Percentiles rank a stretch among this genome's conserved stretches.
Conservation (phyloP, 140 eudicot species). For the Senecio squalidus region DNA sequence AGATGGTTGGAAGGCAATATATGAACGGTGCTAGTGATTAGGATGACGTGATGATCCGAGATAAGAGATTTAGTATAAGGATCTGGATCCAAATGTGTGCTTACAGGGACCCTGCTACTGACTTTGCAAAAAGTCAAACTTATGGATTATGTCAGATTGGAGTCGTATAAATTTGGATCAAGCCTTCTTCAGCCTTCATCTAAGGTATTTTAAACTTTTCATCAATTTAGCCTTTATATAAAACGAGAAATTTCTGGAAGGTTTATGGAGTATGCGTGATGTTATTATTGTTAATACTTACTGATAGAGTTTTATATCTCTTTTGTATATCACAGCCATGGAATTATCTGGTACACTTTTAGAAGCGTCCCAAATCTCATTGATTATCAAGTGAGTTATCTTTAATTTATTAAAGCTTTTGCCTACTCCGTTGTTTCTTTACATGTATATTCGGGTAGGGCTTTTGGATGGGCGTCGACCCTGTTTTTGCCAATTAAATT, state of each 20-base stretch:
- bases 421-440: not conserved
- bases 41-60: too few species aligned
- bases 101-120: constrained; percentile 3
- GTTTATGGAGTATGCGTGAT: not conserved
- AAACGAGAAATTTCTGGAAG: not conserved
- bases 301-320: constrained; percentile 2
- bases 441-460: not conserved
- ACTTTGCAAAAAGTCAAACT: not conserved
- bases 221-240: not conserved
- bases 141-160: not conserved
- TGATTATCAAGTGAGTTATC: constrained; percentile 4
- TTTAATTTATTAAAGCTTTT: not conserved
- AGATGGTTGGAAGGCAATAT: constrained; percentile 49
- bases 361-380: not conserved
- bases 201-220: constrained; percentile 12
- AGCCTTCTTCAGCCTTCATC: constrained; percentile 1
- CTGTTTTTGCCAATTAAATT: not conserved
- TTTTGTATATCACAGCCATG: constrained; percentile 7
- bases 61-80: too few species aligned
- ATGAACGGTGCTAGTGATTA: constrained; percentile 23
- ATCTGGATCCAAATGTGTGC: too few species aligned
- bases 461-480: not conserved
- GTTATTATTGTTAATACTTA: too few species aligned
- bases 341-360: not conserved
- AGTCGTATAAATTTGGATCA: constrained; percentile 14